These are phyloP conservation scores for Claviceps pazoutovae DNA, from an alignment of 2,329 filamentous ascomycete genomes.

Conservation along the genomic window DNA sequence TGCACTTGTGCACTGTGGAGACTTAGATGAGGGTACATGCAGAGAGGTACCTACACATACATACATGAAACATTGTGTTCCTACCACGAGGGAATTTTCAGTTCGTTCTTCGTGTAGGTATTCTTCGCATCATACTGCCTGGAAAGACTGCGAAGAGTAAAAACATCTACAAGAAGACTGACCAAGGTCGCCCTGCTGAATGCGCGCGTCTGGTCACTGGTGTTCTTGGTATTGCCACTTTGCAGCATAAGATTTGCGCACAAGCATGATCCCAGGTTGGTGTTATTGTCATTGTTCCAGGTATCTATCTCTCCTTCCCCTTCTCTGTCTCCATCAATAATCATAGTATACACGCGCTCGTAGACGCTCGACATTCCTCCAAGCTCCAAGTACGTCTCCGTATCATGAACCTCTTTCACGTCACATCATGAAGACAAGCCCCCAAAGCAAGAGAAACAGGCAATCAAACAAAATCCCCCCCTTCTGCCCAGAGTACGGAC, in stretches of 20 bases:
- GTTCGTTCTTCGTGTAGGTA: too few relatives aligned
- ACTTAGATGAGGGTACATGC: background rate
- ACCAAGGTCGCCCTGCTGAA: too few relatives aligned
- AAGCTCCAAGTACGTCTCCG: background rate
- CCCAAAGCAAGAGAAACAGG: background rate
- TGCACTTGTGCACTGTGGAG: background rate
- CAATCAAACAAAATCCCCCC: background rate
- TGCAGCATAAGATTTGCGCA: background rate
- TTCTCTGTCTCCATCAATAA: too few relatives aligned
- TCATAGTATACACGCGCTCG: constrained; percentile 4
- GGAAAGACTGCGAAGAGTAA: too few relatives aligned
- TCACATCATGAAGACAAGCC: background rate
- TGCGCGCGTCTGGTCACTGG: too few relatives aligned
- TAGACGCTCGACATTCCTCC: background rate
- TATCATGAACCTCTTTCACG: background rate
- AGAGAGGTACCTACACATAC: too few relatives aligned
- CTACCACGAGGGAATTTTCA: too few relatives aligned
- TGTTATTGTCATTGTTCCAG: constrained; percentile 1
- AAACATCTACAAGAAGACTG: too few relatives aligned
- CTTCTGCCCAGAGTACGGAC: background rate
- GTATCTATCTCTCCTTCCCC: background rate
- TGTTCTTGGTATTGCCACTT: background rate
- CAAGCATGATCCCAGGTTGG: background rate
- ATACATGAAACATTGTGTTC: too few relatives aligned
- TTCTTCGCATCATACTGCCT: too few relatives aligned